These are phyloP conservation scores for Backusella parvicylindrica DNA, from an alignment of 192 early-diverging fungal species.

Conservation along the genomic window DNA sequence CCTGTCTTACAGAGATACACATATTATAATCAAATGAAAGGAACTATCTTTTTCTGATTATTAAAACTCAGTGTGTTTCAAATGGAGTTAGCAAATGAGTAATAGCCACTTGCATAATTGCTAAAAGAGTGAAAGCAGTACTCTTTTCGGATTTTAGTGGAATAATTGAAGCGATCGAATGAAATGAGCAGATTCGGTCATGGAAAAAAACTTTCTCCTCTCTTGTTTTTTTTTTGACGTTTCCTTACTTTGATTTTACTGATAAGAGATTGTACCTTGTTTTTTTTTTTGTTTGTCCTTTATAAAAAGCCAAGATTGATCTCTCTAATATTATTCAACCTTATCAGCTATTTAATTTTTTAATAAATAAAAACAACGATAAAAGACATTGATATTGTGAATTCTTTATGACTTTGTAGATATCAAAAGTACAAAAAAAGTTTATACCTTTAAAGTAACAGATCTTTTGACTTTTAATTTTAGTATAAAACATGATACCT, in stretches of 20 bases:
- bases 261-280: background rate
- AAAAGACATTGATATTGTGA: background rate
- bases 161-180: background rate
- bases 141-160: background rate
- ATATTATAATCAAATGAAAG: background rate
- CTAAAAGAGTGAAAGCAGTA: background rate
- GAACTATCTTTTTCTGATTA: background rate
- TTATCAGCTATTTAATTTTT: background rate
- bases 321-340: too few species aligned
- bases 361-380: background rate
- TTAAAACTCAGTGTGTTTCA: background rate
- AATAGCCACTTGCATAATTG: background rate
- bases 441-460: background rate
- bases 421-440: background rate
- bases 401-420: background rate
- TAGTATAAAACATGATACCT: background rate
- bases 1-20: background rate
- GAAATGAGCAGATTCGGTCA: background rate
- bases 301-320: too few species aligned
- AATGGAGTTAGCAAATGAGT: background rate
- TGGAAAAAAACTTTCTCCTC: background rate
- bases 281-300: background rate
- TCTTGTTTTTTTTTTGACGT: background rate
- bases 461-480: background rate
- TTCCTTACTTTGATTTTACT: background rate